phyloP scores from a whole-genome alignment of 129 eudicot species.

The Escallonia herrerae region DNA sequence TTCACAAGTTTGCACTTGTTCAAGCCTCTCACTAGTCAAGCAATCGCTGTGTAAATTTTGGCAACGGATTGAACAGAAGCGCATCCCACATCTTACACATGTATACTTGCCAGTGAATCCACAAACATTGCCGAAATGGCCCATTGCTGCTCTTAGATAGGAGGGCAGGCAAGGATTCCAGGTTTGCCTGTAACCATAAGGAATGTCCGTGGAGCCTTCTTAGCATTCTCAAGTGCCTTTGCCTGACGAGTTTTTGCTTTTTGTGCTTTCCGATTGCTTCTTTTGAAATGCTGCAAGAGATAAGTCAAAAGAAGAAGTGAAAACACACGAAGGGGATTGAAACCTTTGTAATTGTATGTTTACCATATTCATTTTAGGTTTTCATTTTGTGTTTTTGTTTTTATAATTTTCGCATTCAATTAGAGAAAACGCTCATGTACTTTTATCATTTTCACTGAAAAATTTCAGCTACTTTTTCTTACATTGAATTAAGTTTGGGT shows the following conservation, averaged over 20 bases:
- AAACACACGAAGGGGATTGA: no score
- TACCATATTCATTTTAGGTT: no score
- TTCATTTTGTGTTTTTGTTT: no score
- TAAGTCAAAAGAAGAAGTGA: background rate
- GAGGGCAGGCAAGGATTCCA: constrained; percentile 81
- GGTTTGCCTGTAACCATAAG: constrained; percentile 54
- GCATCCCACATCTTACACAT: constrained; percentile 79
- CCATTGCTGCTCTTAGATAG: constrained; percentile 83
- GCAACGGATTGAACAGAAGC: constrained; percentile 72
- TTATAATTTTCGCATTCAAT: no score
- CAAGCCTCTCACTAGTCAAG: constrained; percentile 28
- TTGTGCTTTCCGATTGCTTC: constrained; percentile 63
- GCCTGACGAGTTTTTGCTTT: constrained; percentile 93
- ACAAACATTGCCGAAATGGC: constrained; percentile 89
- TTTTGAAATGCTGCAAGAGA: constrained; percentile 50
- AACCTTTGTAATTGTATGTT: no score
- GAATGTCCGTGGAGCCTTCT: constrained; percentile 73
- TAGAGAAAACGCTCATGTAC: no score
- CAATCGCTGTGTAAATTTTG: constrained; percentile 84
- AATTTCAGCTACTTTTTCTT: no score
- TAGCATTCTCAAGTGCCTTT: constrained; percentile 82
- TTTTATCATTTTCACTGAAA: no score
- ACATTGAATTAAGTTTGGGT: no score
- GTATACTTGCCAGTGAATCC: constrained; percentile 75
- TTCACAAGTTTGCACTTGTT: background rate